Base-by-base conservation (phyloP, 805 yeast genomes). In the Zygosaccharomyces bailii region DNA sequence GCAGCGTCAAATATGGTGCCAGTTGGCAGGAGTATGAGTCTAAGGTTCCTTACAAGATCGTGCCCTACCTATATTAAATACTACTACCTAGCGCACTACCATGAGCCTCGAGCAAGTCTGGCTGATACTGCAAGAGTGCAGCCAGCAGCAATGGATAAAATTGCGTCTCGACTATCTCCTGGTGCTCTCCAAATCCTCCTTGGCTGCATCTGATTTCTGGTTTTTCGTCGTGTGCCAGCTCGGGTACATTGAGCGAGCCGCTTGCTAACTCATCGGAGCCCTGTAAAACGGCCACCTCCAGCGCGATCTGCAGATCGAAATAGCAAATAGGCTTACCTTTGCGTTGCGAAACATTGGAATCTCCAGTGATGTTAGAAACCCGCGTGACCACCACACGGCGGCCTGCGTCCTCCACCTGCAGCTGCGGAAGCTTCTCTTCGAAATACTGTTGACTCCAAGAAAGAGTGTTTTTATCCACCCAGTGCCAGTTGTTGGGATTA, bases 11-110 rank as follows among this genome's bases (percentile, higher is more conserved):
- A 70, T 93, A 93, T 58, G 95, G 95, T 11, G 73, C 82, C 51
- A 75, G 81, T 34, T 93, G 99, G 99, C 76, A 71, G 42, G 81
- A 84, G 65, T 93, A 93, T 65, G 86, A 86, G 67, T 71, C 64
- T 46, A 60, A 66, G 52, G 99, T 93, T 24, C 96, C 96, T 11
- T 91, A 84, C 65, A 84, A 88, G 63, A 89, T 93, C 50, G 75
- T 93, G 51, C 99, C 99, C 4, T 89, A 82, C 57, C 67, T 93
- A 5, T 91, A 89, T 64, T 90, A 67, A 63, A 43, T 31, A 35
- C 31, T 37, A 27, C 32, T 42, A 29, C 45, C 40, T 29, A 85
- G 71, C 46, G 79, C 82, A 50, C 72, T 69, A 42, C 80, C 80
- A 61, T 84, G 90, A 9, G 80, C 76, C 11, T 56, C 60, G 40